Percentiles rank a stretch among this genome's conserved stretches.
Evolutionary conservation across 1,139 yeast species (phyloP).

Genomic region (Yamadazyma taylorii): DNA sequence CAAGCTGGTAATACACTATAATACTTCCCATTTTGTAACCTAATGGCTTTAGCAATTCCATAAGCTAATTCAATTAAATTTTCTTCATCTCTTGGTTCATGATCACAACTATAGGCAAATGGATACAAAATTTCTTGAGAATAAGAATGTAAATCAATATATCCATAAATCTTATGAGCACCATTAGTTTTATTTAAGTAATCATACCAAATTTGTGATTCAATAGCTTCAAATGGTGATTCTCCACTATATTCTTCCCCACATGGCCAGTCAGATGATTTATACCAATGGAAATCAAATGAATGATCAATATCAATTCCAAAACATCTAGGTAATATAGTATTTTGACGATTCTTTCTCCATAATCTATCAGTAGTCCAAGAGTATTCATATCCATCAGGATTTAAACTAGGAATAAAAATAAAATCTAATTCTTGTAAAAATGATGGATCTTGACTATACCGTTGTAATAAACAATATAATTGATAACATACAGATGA

Average conservation of each 20-base stretch:
- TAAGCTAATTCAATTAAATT: constrained; percentile 78
- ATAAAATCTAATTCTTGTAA: constrained; percentile 58
- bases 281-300: constrained; percentile 72
- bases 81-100: constrained; percentile 75
- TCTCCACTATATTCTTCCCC: constrained; percentile 83
- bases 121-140: constrained; percentile 83
- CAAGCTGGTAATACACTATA: constrained; percentile 79
- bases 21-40: constrained; percentile 58
- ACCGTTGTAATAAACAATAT: constrained; percentile 54
- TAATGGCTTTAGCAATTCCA: constrained; percentile 73
- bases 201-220: constrained; percentile 62
- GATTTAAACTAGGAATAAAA: constrained; percentile 81
- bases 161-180: constrained; percentile 68
- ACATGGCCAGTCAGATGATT: constrained; percentile 68
- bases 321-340: constrained; percentile 62
- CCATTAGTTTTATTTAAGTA: constrained; percentile 62
- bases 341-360: constrained; percentile 85
- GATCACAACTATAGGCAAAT: constrained; percentile 74
- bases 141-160: constrained; percentile 80
- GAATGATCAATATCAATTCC: constrained; percentile 91
- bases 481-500: constrained; percentile 67
- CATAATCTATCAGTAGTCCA: constrained; percentile 82
- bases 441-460: constrained; percentile 41
- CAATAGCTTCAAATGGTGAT: constrained; percentile 72
- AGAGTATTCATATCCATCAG: constrained; percentile 85